phyloP scores from a whole-genome alignment of 768 basidiomycete genomes.

The Amanita rimosa region DNA sequence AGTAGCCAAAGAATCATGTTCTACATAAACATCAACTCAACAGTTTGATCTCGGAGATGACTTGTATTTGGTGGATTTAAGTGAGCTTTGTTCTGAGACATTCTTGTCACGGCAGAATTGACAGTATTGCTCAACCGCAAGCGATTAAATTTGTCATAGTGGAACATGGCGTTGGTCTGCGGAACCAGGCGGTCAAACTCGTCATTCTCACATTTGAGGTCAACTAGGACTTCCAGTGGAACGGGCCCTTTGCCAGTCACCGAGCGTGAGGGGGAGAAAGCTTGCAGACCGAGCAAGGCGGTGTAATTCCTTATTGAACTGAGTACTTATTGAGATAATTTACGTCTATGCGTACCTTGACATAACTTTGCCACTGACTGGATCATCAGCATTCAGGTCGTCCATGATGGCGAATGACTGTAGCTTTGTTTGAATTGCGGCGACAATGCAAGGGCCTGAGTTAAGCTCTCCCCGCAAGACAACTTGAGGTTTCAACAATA shows the following conservation, averaged over 20 bases:
- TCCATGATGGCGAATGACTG: conserved; percentile 79
- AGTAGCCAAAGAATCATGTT: background rate
- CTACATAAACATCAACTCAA: conserved; percentile 9
- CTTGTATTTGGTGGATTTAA: conserved; percentile 10
- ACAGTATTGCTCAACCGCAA: conserved; percentile 70
- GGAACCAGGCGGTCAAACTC: conserved; percentile 87
- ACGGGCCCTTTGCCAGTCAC: conserved; percentile 43
- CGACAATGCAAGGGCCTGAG: conserved; percentile 54
- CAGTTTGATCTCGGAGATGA: conserved; percentile 25
- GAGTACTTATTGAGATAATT: background rate
- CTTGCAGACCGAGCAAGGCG: conserved; percentile 71
- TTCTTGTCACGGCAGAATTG: conserved; percentile 34
- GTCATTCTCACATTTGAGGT: conserved; percentile 69
- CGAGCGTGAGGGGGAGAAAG: conserved; percentile 60
- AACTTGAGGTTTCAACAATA: conserved; percentile 88
- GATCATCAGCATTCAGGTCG: conserved; percentile 64
- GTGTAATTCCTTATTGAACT: conserved; percentile 53
- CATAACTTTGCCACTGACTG: conserved; percentile 78
- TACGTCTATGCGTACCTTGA: conserved; percentile 42
- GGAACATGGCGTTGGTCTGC: conserved; percentile 75
- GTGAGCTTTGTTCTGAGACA: conserved; percentile 23
- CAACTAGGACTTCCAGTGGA: conserved; percentile 86
- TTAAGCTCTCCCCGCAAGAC: conserved; percentile 52
- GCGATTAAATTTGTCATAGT: conserved; percentile 92
- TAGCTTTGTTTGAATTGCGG: conserved; percentile 72